Percentiles rank a stretch among this genome's conserved stretches.
Evolutionary conservation across 345 rosid species (phyloP).

Genomic region (Clausena lansium): DNA sequence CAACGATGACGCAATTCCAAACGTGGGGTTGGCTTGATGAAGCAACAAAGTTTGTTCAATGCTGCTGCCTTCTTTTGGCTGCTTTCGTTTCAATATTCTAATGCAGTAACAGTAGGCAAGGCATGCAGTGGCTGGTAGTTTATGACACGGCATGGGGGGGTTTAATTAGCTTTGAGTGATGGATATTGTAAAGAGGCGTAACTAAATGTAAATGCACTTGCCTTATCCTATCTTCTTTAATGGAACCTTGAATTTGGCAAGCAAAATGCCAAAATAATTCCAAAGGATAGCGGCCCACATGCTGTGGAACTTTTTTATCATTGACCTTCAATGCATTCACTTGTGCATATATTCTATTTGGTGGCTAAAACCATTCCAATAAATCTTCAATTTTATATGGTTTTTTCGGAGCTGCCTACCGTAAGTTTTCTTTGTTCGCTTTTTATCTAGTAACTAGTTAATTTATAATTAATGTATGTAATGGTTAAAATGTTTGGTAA

Average conservation of each 20-base stretch:
- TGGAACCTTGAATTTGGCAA: not conserved
- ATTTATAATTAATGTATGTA: too few species aligned
- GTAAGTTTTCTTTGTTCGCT: not conserved
- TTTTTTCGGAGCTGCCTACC: too few species aligned
- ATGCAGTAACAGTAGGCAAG: too few species aligned
- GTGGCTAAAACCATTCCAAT: not conserved
- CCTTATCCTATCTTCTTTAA: not conserved
- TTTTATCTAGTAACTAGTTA: not conserved
- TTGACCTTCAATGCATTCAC: not conserved
- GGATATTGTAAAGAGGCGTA: not conserved
- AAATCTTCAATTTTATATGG: not conserved
- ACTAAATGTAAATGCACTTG: not conserved
- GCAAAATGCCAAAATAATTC: not conserved
- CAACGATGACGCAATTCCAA: not conserved
- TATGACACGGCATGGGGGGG: not conserved
- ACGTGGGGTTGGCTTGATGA: not conserved
- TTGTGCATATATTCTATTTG: not conserved
- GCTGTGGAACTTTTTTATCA: not conserved
- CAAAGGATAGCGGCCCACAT: not conserved
- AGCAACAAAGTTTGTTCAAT: not conserved
- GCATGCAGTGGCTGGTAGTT: not conserved
- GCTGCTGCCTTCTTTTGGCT: not conserved
- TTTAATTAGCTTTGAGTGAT: not conserved
- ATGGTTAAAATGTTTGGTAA: not conserved
- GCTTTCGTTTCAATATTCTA: not conserved